Evolutionary conservation across 371 early-diverging fungal species (phyloP), one percentile per base, ranked within the genome.

Genomic region (Synchytrium microbalum): DNA sequence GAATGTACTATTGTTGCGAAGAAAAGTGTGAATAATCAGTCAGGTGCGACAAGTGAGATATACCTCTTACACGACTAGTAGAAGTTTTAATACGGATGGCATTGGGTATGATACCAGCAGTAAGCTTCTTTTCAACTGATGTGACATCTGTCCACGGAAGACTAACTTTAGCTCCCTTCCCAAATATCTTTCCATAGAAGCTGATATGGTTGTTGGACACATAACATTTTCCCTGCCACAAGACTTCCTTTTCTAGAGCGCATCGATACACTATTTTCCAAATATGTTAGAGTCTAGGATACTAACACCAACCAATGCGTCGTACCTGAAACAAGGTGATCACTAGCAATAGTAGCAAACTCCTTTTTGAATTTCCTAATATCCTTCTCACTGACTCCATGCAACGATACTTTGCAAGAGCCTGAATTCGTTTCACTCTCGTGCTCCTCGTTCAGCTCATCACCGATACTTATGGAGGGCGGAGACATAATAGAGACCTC

Each of bases 161-260:
- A 32, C 74, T 68, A 31, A 81, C 63, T n/a, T 70, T 73, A 13
- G 73, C 70, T 1, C 67, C 67, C 51, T 77, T 81, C 3, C 73
- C 75, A 63, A 84, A 83, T 23, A 83, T 69, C 26, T 75, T 78
- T 1, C 77, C 73, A 53, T 81, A 79, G 55, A 84, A 84, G 56
- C 74, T 71, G 1, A 79, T 30, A 61, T 76, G 72, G 2, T 59
- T 67, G 25, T 59, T 62, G 14, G 84, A 81, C 1, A 75, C 52
- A 62, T 74, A 84, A 23, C 83, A 59, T 28, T 76, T 75, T 13
- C 85, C 85, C 29, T 84, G 82, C 77, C 81, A 79, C 5, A 84
- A 67, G 3, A 78, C 75, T 32, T 84, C 85, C 27, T 74, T 67
- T 56, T 84, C 82, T 55, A 77, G 59, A 3, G 84, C 84, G 67